These are phyloP conservation scores for Ophiostoma ulmi DNA, from an alignment of 2,329 filamentous ascomycete species.

Conservation along the genomic window DNA sequence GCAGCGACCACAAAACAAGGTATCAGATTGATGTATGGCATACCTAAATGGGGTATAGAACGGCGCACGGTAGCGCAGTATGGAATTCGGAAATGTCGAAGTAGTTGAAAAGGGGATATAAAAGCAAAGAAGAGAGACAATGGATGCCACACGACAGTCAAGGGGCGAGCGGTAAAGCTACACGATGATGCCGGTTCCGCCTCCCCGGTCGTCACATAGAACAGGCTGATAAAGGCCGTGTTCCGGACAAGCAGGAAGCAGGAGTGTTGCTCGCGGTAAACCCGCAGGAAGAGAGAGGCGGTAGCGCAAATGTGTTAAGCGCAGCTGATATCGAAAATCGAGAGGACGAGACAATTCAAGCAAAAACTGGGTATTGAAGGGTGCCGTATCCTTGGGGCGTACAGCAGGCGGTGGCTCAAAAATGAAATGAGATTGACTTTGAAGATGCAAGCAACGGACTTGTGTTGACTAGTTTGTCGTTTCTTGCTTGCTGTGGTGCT, in stretches of 20 bases:
- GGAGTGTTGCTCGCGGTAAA: background rate
- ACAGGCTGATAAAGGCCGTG: conserved; percentile 28
- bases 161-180: conserved; percentile 32
- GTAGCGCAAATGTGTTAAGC: background rate
- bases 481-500: conserved; percentile 8
- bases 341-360: background rate
- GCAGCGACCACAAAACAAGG: conserved; percentile 14
- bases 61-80: background rate
- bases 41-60: background rate
- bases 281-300: background rate
- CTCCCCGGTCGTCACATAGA: conserved; percentile 38
- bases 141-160: conserved; percentile 15
- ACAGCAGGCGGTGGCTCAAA: no score
- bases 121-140: background rate
- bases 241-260: conserved; percentile 20
- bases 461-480: background rate
- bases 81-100: background rate
- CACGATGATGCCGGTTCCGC: conserved; percentile 31
- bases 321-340: background rate
- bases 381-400: background rate
- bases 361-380: background rate
- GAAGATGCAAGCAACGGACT: conserved; percentile 4
- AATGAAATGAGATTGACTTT: background rate
- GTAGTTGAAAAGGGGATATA: background rate
- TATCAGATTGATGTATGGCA: background rate